These are phyloP conservation scores for Erodium moschatum DNA, from an alignment of 441 rosid species.

Conservation along the genomic window DNA sequence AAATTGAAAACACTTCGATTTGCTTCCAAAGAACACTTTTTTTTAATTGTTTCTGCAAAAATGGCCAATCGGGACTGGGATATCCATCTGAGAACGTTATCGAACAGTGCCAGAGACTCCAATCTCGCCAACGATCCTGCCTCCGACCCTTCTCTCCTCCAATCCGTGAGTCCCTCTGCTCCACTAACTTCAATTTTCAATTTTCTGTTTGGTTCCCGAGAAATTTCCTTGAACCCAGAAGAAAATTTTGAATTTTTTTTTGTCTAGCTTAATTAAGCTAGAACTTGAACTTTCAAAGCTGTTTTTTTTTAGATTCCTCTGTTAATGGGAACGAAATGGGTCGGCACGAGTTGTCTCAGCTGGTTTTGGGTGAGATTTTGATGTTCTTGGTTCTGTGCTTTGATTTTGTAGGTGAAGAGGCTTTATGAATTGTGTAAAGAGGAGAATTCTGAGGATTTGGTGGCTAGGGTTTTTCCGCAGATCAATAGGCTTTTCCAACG, in stretches of 20 bases:
- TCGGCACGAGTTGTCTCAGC: no score
- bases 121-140: constrained; percentile 61
- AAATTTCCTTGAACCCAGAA: neutral
- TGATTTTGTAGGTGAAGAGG: constrained; percentile 50
- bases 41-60: constrained; percentile 2
- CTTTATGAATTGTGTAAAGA: constrained; percentile 55
- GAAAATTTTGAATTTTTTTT: neutral
- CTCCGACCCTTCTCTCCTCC: constrained; percentile 67
- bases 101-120: constrained; percentile 67
- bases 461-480: constrained; percentile 77
- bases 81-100: constrained; percentile 56
- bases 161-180: constrained; percentile 39
- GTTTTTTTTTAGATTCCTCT: no score
- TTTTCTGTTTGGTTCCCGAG: constrained; percentile 1
- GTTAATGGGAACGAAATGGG: no score
- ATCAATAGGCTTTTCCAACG: constrained; percentile 83
- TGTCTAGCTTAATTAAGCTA: neutral
- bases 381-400: constrained; percentile 5
- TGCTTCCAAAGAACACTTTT: constrained; percentile 6
- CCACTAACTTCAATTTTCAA: neutral
- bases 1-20: neutral
- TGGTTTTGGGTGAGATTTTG: neutral
- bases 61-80: constrained; percentile 64
- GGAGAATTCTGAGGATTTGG: constrained; percentile 63
- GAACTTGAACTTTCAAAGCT: no score